Evolutionary conservation across 306 rosid genomes (phyloP).

Genomic region (Vigna mungo): DNA sequence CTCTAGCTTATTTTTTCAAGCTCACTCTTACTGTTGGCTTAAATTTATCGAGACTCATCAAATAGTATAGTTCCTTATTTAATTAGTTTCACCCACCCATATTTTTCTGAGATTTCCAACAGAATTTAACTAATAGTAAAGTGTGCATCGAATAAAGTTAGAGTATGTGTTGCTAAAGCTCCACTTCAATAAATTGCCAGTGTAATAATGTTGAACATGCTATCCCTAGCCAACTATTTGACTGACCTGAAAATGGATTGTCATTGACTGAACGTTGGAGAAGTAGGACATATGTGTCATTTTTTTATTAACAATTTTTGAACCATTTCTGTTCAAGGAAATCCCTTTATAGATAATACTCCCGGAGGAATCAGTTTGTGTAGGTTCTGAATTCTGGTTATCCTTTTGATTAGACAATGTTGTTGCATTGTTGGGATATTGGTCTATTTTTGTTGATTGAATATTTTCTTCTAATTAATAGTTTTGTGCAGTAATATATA

Average conservation of each 20-base stretch:
- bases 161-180: background rate
- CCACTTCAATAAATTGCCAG: slow-evolving; percentile 2
- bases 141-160: background rate
- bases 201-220: slow-evolving; percentile 24
- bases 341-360: background rate
- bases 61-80: background rate
- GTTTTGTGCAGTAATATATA: slow-evolving; percentile 15
- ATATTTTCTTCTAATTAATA: slow-evolving; percentile 15
- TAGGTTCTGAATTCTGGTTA: background rate
- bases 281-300: background rate
- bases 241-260: background rate
- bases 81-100: background rate
- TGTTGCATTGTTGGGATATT: slow-evolving; percentile 8
- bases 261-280: background rate
- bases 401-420: slow-evolving; percentile 32
- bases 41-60: background rate
- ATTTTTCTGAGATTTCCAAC: background rate
- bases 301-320: background rate
- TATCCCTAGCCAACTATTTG: background rate
- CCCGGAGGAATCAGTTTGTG: slow-evolving; percentile 14
- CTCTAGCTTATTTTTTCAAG: background rate
- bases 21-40: background rate
- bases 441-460: background rate
- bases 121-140: background rate
- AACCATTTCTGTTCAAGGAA: slow-evolving; percentile 5